Percentiles rank a stretch among this genome's conserved stretches.
Evolutionary conservation across 1,284 basidiomycete genomes (phyloP).

Genomic region (Porodaedalea pini): DNA sequence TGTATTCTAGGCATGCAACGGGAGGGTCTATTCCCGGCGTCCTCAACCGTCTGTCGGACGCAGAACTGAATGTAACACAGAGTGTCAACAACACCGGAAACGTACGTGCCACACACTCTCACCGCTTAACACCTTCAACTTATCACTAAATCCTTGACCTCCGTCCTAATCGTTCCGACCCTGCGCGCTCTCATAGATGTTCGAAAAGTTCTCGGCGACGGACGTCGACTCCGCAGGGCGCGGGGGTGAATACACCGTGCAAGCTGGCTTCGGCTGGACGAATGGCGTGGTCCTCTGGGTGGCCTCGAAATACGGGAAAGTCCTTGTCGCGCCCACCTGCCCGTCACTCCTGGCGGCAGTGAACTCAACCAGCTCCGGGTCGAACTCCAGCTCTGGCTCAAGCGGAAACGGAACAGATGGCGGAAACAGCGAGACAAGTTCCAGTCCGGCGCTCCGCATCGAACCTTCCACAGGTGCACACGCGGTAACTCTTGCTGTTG

Average conservation of each 20-base stretch:
- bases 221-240: conserved; percentile 82
- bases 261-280: conserved; percentile 88
- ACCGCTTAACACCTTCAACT: conserved; percentile 20
- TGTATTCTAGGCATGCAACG: conserved; percentile 57
- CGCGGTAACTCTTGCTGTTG: neutral
- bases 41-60: conserved; percentile 63
- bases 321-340: conserved; percentile 49
- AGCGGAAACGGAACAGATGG: no score
- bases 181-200: conserved; percentile 57
- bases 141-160: neutral
- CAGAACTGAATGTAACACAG: conserved; percentile 72
- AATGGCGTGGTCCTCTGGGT: conserved; percentile 82
- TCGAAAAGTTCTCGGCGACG: conserved; percentile 78
- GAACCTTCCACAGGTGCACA: neutral
- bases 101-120: conserved; percentile 39
- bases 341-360: conserved; percentile 43
- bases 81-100: conserved; percentile 69
- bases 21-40: conserved; percentile 75
- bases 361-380: conserved; percentile 2
- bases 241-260: conserved; percentile 85
- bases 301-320: conserved; percentile 64
- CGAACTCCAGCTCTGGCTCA: neutral
- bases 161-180: neutral
- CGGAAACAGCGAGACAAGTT: neutral
- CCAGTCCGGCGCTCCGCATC: conserved; percentile 12